Evolutionary conservation across 768 basidiomycete species (phyloP).

Genomic region (Nidula microcarpa): DNA sequence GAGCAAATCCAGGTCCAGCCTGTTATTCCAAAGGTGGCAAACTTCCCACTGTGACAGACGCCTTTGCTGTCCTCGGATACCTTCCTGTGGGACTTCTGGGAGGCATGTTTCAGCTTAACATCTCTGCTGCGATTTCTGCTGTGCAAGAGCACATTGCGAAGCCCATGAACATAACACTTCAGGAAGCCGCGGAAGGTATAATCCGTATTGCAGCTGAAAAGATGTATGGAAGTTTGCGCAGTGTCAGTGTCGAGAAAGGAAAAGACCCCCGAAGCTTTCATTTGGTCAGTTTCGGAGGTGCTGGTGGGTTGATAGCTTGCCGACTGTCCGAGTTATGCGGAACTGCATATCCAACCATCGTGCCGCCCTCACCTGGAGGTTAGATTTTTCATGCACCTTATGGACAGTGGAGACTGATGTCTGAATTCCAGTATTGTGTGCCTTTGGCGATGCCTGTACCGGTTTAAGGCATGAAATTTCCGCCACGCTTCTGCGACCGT

Average conservation of each 20-base stretch:
- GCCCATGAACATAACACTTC: constrained; percentile 14
- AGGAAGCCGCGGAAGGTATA: constrained; percentile 24
- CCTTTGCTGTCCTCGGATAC: constrained; percentile 23
- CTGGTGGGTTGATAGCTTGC: constrained; percentile 21
- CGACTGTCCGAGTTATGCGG: constrained; percentile 12
- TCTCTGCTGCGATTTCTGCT: constrained; percentile 15
- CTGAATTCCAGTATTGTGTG: constrained; percentile 17
- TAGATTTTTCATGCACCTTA: not conserved
- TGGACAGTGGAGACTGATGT: not conserved
- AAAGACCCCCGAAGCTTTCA: constrained; percentile 24
- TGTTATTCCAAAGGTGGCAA: constrained; percentile 23
- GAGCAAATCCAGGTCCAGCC: constrained; percentile 24
- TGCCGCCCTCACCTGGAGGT: constrained; percentile 25
- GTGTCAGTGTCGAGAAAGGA: constrained; percentile 24
- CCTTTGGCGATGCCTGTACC: constrained; percentile 24
- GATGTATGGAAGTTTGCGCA: constrained; percentile 24
- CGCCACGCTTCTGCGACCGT: constrained; percentile 15
- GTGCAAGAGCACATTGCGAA: constrained; percentile 16
- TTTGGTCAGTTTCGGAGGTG: constrained; percentile 23
- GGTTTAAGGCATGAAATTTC: constrained; percentile 19
- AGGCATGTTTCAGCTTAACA: constrained; percentile 20
- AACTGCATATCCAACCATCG: constrained; percentile 17
- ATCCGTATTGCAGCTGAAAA: constrained; percentile 20
- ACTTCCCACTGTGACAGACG: constrained; percentile 23
- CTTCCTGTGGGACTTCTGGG: constrained; percentile 21